Evolutionary conservation across 176 grass and related monocot species (phyloP).

Genomic region (Chloris gayana): DNA sequence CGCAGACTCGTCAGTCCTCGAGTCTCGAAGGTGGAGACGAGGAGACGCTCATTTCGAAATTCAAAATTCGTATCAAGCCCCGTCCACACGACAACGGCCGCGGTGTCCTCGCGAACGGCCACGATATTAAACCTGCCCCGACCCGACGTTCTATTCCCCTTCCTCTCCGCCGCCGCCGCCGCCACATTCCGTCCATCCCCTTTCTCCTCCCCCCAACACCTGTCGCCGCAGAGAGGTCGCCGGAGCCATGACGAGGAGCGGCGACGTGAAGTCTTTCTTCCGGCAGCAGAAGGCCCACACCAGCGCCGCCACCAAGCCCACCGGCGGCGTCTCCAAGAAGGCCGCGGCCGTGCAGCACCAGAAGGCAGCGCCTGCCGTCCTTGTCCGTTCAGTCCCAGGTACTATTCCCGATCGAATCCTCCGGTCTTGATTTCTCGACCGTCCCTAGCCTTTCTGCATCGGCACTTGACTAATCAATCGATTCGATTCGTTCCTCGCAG

Average conservation of each 20-base stretch:
- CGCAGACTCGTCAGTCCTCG: no score
- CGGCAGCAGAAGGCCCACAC: conserved; percentile 60
- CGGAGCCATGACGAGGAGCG: conserved; percentile 42
- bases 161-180: not conserved
- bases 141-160: not conserved
- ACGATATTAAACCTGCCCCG: conserved; percentile 6
- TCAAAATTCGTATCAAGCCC: conserved; percentile 53
- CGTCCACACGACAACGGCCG: conserved; percentile 7
- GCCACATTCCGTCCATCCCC: not conserved
- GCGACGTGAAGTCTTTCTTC: conserved; percentile 63
- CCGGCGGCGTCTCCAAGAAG: conserved; percentile 50
- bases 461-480: not conserved
- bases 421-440: not conserved
- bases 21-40: no score
- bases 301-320: conserved; percentile 33
- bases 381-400: not conserved
- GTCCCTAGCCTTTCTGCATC: not conserved
- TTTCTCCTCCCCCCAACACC: not conserved
- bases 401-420: not conserved
- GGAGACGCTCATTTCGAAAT: conserved; percentile 19
- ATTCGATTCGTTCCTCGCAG: conserved; percentile 2
- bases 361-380: not conserved
- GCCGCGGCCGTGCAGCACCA: no score
- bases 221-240: not conserved
- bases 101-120: not conserved